phyloP scores from a whole-genome alignment of 2,329 filamentous ascomycete genomes.

The Sporothrix inflata region DNA sequence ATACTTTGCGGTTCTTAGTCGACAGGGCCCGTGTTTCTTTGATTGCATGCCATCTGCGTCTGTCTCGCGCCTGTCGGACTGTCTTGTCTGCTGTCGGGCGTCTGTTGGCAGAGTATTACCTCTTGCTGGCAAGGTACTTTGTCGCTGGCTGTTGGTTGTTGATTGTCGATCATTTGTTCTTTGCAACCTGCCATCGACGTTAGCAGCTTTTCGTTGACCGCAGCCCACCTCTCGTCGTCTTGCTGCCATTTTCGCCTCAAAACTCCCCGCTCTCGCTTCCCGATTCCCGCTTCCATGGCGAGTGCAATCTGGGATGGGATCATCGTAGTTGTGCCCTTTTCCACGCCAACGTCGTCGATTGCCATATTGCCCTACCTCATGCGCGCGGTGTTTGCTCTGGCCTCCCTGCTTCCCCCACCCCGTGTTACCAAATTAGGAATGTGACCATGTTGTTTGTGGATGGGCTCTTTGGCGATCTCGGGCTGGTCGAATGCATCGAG shows the following conservation, averaged over 20 bases:
- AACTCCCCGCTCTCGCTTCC: neutral
- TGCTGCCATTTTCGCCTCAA: neutral
- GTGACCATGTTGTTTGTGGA: neutral
- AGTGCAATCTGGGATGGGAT: neutral
- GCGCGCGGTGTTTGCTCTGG: neutral
- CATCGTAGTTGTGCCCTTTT: neutral
- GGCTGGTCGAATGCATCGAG: neutral
- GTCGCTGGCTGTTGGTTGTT: neutral
- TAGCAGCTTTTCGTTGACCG: no score
- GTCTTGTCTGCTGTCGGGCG: neutral
- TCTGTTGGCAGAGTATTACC: neutral
- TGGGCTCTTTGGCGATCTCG: neutral
- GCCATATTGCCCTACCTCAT: neutral
- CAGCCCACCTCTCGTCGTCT: neutral
- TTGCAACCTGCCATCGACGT: neutral
- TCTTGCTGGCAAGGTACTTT: neutral
- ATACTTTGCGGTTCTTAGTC: neutral
- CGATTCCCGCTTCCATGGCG: neutral
- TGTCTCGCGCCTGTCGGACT: neutral
- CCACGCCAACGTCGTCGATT: neutral
- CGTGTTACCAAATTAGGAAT: constrained; percentile 5
- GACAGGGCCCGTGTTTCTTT: neutral
- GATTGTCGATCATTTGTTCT: neutral
- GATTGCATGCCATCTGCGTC: neutral
- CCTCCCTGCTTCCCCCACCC: neutral